Conservation (phyloP, 805 yeast species). For the Kodamaea laetipori region DNA sequence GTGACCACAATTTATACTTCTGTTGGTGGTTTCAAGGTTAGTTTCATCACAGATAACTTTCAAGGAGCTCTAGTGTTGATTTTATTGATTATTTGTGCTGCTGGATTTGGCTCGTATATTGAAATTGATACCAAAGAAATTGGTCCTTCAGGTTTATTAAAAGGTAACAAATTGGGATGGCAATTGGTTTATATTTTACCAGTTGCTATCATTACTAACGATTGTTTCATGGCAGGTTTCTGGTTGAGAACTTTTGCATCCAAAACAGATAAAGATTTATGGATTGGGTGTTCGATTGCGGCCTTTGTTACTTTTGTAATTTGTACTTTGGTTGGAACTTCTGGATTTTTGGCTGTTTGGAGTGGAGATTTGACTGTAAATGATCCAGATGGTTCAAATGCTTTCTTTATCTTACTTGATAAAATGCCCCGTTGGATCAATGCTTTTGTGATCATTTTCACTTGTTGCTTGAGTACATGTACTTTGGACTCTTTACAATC, state of each 20-base stretch:
- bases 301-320: conserved; percentile 63
- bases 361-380: conserved; percentile 61
- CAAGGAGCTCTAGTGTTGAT: conserved; percentile 77
- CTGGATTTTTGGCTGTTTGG: conserved; percentile 93
- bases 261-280: conserved; percentile 69
- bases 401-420: conserved; percentile 70
- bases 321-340: conserved; percentile 71
- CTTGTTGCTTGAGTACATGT: conserved; percentile 76
- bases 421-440: conserved; percentile 84
- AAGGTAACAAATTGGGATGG: conserved; percentile 79
- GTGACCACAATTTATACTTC: conserved; percentile 87
- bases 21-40: conserved; percentile 85
- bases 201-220: conserved; percentile 87
- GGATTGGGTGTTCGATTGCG: conserved; percentile 76
- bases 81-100: conserved; percentile 66
- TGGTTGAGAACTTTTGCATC: conserved; percentile 96
- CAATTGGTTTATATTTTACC: conserved; percentile 81
- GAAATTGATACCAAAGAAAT: conserved; percentile 63
- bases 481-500: conserved; percentile 88
- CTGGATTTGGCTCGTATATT: conserved; percentile 77
- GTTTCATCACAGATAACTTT: conserved; percentile 82
- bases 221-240: conserved; percentile 86
- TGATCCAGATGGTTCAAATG: conserved; percentile 61
- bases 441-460: conserved; percentile 78
- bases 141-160: conserved; percentile 64